Base-by-base conservation (phyloP, 805 yeast species). In the Spathaspora hagerdaliae region DNA sequence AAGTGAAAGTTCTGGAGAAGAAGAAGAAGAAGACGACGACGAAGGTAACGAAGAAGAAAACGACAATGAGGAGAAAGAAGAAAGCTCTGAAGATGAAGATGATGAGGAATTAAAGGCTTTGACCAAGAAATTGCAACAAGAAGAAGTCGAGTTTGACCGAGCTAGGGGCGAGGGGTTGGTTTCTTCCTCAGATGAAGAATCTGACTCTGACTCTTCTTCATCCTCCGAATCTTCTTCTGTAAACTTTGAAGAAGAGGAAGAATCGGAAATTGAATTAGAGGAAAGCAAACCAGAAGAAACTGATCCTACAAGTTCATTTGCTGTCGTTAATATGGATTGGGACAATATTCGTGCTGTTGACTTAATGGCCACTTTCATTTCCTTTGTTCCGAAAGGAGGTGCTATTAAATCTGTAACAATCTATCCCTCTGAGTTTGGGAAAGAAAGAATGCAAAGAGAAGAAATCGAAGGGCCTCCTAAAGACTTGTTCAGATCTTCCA, bases 301-400 rank as follows among this genome's bases (percentile, higher is more conserved):
- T 39, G 97, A 92, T 2, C 96, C 96, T 29, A 75, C 96, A 1
- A 71, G 69, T 31, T 72, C 87, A 6, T 73, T 94, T 58, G 99
- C 99, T 0, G 96, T 85, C 1, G 98, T 94, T 29, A 94, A 94
- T 59, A 73, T 94, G 78, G 99, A 94, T 61, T 94, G 99, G 99
- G 99, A 94, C 56, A 87, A 94, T 58, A 76, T 94, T n/a, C 78
- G 81, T 39, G 86, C 98, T 0, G 79, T 80, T 4, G 98, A 94
- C 61, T 69, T 92, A 51, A 79, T 87, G 85, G 96, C 96, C 5
- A 85, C 98, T 0, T 89, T 92, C 56, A 69, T 82, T 7, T 81
- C 96, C 45, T 94, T 92, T 67, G 83, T 87, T 19, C 96, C 96
- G 14, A 65, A 79, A 19, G 82, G 78, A 32, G 95, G 96, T 1